Evolutionary conservation across 1,284 basidiomycete genomes (phyloP), one percentile per base, ranked within the genome.

Genomic region (Leucoagaricus sp.): DNA sequence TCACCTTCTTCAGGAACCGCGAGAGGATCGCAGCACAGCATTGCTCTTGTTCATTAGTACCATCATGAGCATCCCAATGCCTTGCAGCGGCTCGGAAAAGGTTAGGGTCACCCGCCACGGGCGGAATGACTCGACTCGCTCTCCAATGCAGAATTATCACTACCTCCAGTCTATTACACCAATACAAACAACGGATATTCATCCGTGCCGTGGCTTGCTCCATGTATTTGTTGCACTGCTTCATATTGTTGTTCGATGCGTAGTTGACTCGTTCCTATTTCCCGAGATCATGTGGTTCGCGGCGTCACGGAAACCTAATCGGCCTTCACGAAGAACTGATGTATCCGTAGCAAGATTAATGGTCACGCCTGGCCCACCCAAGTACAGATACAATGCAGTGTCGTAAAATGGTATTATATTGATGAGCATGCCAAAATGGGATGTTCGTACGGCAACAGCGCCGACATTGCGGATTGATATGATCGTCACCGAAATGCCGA

Each of bases 91-190:
- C 34, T 28, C 21, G 15, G 36, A 17, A 52, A 9, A n/a, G 26
- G 15, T 41, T 17, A 9, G 13, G 23, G 34, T 59, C 23, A 50
- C 68, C 36, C 68, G 68, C 45, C 63, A 65, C 59, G 59, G 60
- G 64, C 68, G 68, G 68, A 69, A 61, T 66, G 63, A 67, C 63
- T 65, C 62, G 60, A 64, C 60, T 61, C 36, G 21, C 17, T 45
- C 44, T 33, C 49, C 45, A 34, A 8, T 55, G 34, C 50, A 41
- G 26, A 26, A 53, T 44, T 38, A 34, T 38, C 31, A 50, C 41
- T 46, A 29, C 26, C 12, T 25, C 25, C 15, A 21, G 25, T 34
- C 31, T 42, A 33, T 26, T 49, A 44, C 44, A 36, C 40, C 40
- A 19, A 28, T 25, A 10, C 12, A 21, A n/a, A 29, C 48, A 10